Conservation (phyloP, 805 yeast genomes). For the Metschnikowia cubensis region DNA sequence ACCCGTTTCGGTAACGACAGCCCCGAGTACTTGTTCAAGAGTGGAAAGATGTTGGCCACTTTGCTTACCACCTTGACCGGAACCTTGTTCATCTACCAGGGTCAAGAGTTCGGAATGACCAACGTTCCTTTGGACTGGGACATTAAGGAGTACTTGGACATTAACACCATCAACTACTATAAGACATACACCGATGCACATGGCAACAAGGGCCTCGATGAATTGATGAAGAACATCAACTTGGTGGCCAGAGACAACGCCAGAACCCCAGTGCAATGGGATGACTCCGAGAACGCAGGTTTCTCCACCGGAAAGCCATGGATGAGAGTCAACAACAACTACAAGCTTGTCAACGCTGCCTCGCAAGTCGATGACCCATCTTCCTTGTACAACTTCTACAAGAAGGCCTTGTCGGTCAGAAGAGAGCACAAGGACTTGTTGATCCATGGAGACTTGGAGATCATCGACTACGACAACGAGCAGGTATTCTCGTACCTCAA, state of each 20-base stretch:
- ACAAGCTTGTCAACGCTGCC: slow-evolving; percentile 45
- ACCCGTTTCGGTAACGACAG: slow-evolving; percentile 47
- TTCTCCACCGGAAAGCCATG: slow-evolving; percentile 49
- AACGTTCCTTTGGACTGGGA: slow-evolving; percentile 47
- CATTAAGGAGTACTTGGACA: slow-evolving; percentile 48
- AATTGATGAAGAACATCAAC: slow-evolving; percentile 30
- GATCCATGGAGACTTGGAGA: slow-evolving; percentile 44
- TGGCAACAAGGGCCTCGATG: slow-evolving; percentile 22
- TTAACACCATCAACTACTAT: slow-evolving; percentile 44
- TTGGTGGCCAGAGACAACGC: slow-evolving; percentile 49
- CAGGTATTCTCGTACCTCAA: slow-evolving; percentile 42
- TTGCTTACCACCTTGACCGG: slow-evolving; percentile 48
- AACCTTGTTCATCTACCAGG: slow-evolving; percentile 55
- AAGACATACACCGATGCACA: slow-evolving; percentile 25
- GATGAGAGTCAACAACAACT: slow-evolving; percentile 50
- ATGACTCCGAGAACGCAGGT: slow-evolving; percentile 40
- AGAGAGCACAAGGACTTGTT: slow-evolving; percentile 42
- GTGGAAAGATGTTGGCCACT: slow-evolving; percentile 48
- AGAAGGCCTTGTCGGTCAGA: slow-evolving; percentile 40
- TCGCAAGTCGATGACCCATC: slow-evolving; percentile 42
- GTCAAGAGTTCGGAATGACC: slow-evolving; percentile 57
- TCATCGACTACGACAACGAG: slow-evolving; percentile 41
- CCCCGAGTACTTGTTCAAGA: slow-evolving; percentile 26
- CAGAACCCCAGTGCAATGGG: slow-evolving; percentile 59
- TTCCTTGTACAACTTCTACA: slow-evolving; percentile 46